A percentile compares a stretch with the other conserved stretches of the same genome.
Evolutionary conservation across 179 eudicot species (phyloP).

Genomic region (Carnegiea gigantea): DNA sequence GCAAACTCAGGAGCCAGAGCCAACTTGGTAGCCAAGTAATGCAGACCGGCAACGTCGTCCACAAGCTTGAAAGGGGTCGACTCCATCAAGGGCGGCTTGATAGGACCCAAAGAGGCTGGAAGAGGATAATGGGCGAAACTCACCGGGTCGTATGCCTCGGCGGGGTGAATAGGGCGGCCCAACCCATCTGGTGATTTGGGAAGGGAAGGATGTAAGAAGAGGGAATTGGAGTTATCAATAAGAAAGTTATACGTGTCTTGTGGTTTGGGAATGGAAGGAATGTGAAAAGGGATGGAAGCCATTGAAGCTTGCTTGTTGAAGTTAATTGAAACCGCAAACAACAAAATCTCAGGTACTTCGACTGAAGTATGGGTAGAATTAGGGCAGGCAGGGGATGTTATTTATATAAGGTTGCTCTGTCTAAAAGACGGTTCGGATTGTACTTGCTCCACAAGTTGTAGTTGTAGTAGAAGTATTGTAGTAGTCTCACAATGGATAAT

Average conservation of each 20-base stretch:
- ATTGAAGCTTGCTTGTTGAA: background rate
- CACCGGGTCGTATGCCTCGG: background rate
- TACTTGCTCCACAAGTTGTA: too few species aligned
- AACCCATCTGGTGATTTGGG: background rate
- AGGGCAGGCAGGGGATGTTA: too few species aligned
- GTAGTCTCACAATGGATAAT: too few species aligned
- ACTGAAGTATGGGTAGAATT: too few species aligned
- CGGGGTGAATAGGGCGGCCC: background rate
- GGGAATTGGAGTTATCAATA: background rate
- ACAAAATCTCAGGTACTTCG: too few species aligned
- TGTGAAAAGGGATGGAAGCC: background rate
- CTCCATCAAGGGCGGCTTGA: background rate
- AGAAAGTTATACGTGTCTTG: background rate
- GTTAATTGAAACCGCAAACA: too few species aligned
- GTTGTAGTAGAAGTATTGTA: too few species aligned
- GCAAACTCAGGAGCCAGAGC: background rate
- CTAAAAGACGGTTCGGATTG: too few species aligned
- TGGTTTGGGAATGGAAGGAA: background rate
- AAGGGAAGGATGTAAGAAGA: background rate
- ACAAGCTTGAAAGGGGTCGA: slow-evolving; percentile 1
- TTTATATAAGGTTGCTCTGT: too few species aligned
- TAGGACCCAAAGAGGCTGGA: background rate
- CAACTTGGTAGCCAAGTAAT: background rate
- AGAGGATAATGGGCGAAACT: background rate
- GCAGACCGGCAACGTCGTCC: background rate